A percentile compares a stretch with the other conserved stretches of the same genome.
These are phyloP conservation scores for Penicilliopsis zonata DNA, from an alignment of 495 filamentous ascomycete genomes.

Conservation along the genomic window DNA sequence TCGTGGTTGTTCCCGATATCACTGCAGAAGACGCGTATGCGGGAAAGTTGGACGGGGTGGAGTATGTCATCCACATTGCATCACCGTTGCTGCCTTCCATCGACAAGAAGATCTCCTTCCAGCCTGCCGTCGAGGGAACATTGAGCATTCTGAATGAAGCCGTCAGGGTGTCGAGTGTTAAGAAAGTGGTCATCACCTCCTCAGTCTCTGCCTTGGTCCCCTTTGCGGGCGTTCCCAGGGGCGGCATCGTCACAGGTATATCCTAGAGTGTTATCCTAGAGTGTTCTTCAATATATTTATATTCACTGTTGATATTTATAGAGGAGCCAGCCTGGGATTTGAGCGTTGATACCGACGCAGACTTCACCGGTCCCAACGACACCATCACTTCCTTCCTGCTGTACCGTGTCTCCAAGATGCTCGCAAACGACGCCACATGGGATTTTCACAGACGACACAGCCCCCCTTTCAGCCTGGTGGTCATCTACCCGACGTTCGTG, in stretches of 20 bases:
- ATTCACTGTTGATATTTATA: slow-evolving; percentile 1
- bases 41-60: slow-evolving; percentile 18
- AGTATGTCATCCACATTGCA: slow-evolving; percentile 28
- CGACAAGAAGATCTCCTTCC: slow-evolving; percentile 16
- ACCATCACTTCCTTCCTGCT: slow-evolving; percentile 9
- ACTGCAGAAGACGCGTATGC: slow-evolving; percentile 15
- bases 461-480: slow-evolving; percentile 17
- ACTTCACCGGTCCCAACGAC: slow-evolving; percentile 8
- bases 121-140: slow-evolving; percentile 21
- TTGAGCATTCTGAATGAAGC: slow-evolving; percentile 18
- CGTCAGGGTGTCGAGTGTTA: slow-evolving; percentile 14
- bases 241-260: slow-evolving; percentile 15
- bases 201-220: slow-evolving; percentile 20
- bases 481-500: slow-evolving; percentile 17
- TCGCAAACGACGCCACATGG: slow-evolving; percentile 17
- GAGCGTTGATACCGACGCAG: slow-evolving; percentile 9
- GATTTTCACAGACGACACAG: slow-evolving; percentile 10
- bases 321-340: slow-evolving; percentile 22
- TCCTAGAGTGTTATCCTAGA: background rate
- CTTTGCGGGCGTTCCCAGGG: slow-evolving; percentile 9
- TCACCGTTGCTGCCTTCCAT: slow-evolving; percentile 20
- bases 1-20: slow-evolving; percentile 19
- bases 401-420: slow-evolving; percentile 19
- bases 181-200: slow-evolving; percentile 24
- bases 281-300: slow-evolving; percentile 1